These are phyloP conservation scores for Phytophthora cactorum DNA, from an alignment of 352 stramenopile species.

Conservation along the genomic window DNA sequence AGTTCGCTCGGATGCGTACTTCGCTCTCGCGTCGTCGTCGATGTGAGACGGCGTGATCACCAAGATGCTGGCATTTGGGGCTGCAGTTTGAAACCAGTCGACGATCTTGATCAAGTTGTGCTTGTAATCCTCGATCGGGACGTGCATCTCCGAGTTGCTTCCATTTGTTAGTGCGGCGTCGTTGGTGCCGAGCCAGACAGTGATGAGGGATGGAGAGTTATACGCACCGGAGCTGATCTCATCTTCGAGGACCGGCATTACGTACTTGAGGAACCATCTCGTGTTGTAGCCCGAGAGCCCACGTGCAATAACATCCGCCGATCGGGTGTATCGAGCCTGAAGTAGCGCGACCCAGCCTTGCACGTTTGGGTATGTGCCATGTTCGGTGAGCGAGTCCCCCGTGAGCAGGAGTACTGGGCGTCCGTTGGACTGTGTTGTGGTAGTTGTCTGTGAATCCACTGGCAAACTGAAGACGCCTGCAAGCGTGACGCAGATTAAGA, in stretches of 20 bases:
- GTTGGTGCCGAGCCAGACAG: conserved; percentile 63
- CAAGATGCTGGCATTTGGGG: conserved; percentile 35
- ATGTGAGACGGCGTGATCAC: conserved; percentile 51
- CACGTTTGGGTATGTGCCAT: not conserved
- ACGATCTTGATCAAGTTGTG: conserved; percentile 43
- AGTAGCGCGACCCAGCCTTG: not conserved
- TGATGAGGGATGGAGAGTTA: conserved; percentile 18
- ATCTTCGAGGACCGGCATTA: not conserved
- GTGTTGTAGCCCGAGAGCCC: not conserved
- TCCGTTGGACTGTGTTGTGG: not conserved
- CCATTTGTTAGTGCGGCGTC: conserved; percentile 46
- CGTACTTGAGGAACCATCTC: not conserved
- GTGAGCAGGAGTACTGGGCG: not conserved
- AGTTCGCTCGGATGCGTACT: conserved; percentile 15
- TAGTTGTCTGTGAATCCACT: not conserved
- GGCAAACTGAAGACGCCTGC: not conserved
- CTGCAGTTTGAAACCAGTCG: not conserved
- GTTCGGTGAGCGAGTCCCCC: not conserved
- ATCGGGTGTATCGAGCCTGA: not conserved
- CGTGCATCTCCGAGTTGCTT: conserved; percentile 31
- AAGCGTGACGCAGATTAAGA: not conserved
- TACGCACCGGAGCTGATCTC: not conserved
- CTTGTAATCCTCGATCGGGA: conserved; percentile 47
- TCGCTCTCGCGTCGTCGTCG: conserved; percentile 27
- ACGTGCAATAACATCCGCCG: not conserved